Evolutionary conservation across 2,329 filamentous ascomycete genomes (phyloP).

Genomic region (Stromatinia cepivora): DNA sequence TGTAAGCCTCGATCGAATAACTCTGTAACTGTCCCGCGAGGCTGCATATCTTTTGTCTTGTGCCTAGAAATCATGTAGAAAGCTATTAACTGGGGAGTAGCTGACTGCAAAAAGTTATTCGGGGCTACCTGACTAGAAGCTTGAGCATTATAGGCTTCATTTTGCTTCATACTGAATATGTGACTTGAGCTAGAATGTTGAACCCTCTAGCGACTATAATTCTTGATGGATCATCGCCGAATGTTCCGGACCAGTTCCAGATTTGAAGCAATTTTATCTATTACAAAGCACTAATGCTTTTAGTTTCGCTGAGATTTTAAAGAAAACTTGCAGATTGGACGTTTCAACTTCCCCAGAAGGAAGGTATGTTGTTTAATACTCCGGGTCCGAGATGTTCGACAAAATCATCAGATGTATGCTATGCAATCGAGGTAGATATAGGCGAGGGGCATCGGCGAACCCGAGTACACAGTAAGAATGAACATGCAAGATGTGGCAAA

Average conservation of each 20-base stretch:
- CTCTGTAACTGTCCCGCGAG: neutral
- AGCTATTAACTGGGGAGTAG: neutral
- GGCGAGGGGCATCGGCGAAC: constrained; percentile 3
- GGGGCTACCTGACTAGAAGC: neutral
- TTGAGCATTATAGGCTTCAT: neutral
- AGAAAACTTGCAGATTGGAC: neutral
- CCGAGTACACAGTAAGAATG: constrained; percentile 7
- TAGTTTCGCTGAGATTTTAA: neutral
- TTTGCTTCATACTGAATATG: neutral
- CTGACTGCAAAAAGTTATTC: neutral
- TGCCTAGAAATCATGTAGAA: neutral
- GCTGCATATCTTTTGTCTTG: neutral
- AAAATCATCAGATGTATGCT: neutral
- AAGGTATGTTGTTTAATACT: neutral
- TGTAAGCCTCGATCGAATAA: neutral
- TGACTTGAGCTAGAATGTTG: neutral
- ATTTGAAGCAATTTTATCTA: neutral
- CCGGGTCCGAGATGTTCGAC: neutral
- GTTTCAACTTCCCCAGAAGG: neutral
- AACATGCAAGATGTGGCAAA: neutral
- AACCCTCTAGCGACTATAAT: neutral
- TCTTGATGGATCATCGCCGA: neutral
- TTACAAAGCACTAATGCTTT: neutral
- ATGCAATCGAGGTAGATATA: constrained; percentile 4
- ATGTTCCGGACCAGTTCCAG: neutral